Conservation (phyloP, 2,329 filamentous ascomycete genomes). For the Cryphonectria japonica region DNA sequence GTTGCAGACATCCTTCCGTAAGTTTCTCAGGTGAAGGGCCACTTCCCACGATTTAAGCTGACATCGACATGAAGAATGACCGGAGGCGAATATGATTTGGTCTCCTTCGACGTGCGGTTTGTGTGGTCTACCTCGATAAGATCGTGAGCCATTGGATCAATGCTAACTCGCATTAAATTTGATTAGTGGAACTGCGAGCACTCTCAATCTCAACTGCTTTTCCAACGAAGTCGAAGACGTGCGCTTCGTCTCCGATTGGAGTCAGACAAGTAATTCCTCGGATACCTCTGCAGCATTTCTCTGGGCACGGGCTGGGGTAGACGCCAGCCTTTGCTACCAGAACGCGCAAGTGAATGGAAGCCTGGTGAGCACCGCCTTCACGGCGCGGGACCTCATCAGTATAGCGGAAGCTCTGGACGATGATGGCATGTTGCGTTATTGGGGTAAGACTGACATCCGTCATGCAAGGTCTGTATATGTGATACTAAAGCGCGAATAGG, state of each 20-base stretch:
- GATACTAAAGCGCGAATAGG: slow-evolving; percentile 29
- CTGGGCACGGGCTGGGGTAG: slow-evolving; percentile 33
- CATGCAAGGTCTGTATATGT: background rate
- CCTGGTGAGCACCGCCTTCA: slow-evolving; percentile 48
- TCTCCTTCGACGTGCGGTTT: background rate
- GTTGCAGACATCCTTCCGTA: slow-evolving; percentile 4
- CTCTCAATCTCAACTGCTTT: background rate
- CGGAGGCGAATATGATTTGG: background rate
- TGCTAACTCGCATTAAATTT: background rate
- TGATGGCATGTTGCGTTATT: slow-evolving; percentile 46
- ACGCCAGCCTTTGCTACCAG: slow-evolving; percentile 32
- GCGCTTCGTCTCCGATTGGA: slow-evolving; percentile 1
- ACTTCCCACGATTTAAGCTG: background rate
- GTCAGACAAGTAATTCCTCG: slow-evolving; percentile 22
- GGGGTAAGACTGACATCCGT: slow-evolving; percentile 37
- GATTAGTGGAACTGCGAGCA: background rate
- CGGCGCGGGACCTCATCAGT: slow-evolving; percentile 48
- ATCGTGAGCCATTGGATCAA: background rate
- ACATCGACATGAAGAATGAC: background rate
- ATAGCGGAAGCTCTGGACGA: slow-evolving; percentile 49
- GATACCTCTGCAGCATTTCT: slow-evolving; percentile 31
- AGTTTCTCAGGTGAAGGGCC: background rate
- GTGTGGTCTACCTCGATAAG: background rate
- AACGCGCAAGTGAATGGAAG: slow-evolving; percentile 37
- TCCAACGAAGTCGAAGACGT: slow-evolving; percentile 23